Percentiles rank a stretch among this genome's conserved stretches.
phyloP scores from a whole-genome alignment of 23 red algal genomes.

The Gracilaria domingensis region DNA sequence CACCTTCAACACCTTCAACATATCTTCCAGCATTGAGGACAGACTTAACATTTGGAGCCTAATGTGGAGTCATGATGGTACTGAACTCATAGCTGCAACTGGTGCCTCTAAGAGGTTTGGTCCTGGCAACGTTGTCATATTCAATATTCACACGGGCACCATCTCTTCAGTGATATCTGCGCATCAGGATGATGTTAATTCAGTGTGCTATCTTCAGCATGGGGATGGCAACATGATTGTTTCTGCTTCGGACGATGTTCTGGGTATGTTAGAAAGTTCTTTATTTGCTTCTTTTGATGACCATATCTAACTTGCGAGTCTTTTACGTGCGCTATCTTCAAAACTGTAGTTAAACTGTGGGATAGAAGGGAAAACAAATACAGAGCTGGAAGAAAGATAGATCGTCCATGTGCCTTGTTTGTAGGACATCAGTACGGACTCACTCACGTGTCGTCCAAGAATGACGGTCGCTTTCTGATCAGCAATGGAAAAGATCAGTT shows the following conservation, averaged over 20 bases:
- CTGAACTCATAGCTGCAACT: conserved; percentile 44
- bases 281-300: not conserved
- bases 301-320: conserved; percentile 5
- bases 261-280: conserved; percentile 30
- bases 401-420: conserved; percentile 63
- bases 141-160: conserved; percentile 30
- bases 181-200: conserved; percentile 87
- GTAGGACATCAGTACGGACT: conserved; percentile 83
- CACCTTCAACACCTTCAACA: not conserved
- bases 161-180: conserved; percentile 19
- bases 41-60: conserved; percentile 49
- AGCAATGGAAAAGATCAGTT: conserved; percentile 84
- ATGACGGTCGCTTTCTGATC: conserved; percentile 82
- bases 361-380: conserved; percentile 45
- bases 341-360: conserved; percentile 57
- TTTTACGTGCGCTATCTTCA: not conserved
- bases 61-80: conserved; percentile 45
- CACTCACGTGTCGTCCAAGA: conserved; percentile 63
- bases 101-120: conserved; percentile 10
- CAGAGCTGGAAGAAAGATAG: not conserved
- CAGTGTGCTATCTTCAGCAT: conserved; percentile 64
- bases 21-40: not conserved
- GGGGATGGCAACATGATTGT: conserved; percentile 68
- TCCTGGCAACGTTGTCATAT: conserved; percentile 45
- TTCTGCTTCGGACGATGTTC: conserved; percentile 69